A percentile compares a stretch with the other conserved stretches of the same genome.
Conservation (phyloP, 805 yeast species). For the Zygosaccharomyces bailii region DNA sequence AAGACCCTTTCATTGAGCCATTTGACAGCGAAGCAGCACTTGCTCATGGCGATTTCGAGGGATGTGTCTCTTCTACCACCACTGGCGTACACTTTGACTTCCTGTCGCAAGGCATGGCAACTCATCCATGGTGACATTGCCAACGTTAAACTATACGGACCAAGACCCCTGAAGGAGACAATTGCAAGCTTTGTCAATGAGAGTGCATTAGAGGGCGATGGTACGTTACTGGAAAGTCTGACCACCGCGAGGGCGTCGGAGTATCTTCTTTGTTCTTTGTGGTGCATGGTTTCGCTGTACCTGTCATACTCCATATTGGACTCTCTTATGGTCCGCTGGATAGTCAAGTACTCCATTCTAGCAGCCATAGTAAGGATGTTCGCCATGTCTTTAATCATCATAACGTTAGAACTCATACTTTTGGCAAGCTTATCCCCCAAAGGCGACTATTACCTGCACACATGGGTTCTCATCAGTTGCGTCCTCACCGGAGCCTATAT, state of each 20-base stretch:
- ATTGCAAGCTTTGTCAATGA: conserved; percentile 23
- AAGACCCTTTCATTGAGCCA: conserved; percentile 67
- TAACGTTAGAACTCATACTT: conserved; percentile 65
- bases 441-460: conserved; percentile 70
- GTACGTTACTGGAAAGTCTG: conserved; percentile 29
- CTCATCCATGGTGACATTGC: conserved; percentile 8
- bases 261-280: conserved; percentile 76
- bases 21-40: conserved; percentile 71
- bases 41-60: conserved; percentile 71
- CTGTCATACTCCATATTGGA: conserved; percentile 80
- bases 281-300: conserved; percentile 89
- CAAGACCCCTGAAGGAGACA: conserved; percentile 24
- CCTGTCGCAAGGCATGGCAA: conserved; percentile 36
- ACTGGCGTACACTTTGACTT: conserved; percentile 48
- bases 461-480: conserved; percentile 91
- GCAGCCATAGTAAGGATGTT: conserved; percentile 88
- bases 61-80: conserved; percentile 73
- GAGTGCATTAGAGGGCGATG: conserved; percentile 15
- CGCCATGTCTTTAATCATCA: conserved; percentile 71
- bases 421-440: conserved; percentile 67
- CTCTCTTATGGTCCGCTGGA: conserved; percentile 90
- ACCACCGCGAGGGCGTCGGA: conserved; percentile 72
- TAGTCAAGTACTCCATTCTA: conserved; percentile 79
- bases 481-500: conserved; percentile 75
- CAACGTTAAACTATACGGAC: conserved; percentile 24